Evolutionary conservation across 176 grass and related monocot species (phyloP).

Genomic region (sorghum (Sorghum bicolor)): DNA sequence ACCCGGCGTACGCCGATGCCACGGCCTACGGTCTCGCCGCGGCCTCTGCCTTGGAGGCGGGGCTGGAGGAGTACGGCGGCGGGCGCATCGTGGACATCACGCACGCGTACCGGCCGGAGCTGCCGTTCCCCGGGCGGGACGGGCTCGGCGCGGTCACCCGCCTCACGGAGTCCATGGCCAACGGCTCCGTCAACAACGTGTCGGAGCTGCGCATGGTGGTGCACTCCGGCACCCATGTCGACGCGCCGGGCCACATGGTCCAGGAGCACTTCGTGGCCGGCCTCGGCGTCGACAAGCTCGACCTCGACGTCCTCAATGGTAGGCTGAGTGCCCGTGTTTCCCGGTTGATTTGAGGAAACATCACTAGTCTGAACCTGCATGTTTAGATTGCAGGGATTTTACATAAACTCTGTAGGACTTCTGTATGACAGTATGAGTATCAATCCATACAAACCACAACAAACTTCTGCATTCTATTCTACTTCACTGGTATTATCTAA

Average conservation of each 20-base stretch:
- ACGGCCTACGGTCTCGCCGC: neutral
- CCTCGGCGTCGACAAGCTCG: slow-evolving; percentile 69
- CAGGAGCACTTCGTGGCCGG: slow-evolving; percentile 61
- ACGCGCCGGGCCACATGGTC: slow-evolving; percentile 62
- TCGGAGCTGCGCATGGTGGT: slow-evolving; percentile 62
- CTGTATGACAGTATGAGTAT: neutral
- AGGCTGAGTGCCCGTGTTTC: neutral
- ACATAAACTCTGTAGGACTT: neutral
- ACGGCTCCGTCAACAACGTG: slow-evolving; percentile 61
- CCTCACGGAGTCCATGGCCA: slow-evolving; percentile 63
- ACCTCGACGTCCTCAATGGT: slow-evolving; percentile 79
- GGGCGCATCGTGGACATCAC: slow-evolving; percentile 78
- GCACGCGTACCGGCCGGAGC: slow-evolving; percentile 60
- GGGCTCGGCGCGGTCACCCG: slow-evolving; percentile 47
- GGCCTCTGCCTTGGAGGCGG: neutral
- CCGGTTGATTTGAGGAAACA: neutral
- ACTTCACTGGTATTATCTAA: too few species aligned
- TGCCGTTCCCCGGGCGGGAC: slow-evolving; percentile 42
- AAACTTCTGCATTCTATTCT: neutral
- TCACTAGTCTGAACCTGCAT: neutral
- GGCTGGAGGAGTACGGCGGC: slow-evolving; percentile 52
- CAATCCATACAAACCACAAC: neutral
- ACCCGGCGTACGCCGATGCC: slow-evolving; percentile 24
- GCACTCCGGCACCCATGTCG: slow-evolving; percentile 70
- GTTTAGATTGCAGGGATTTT: neutral